These are phyloP conservation scores for Rhypophila decipiens DNA, from an alignment of 495 filamentous ascomycete species.

Conservation along the genomic window DNA sequence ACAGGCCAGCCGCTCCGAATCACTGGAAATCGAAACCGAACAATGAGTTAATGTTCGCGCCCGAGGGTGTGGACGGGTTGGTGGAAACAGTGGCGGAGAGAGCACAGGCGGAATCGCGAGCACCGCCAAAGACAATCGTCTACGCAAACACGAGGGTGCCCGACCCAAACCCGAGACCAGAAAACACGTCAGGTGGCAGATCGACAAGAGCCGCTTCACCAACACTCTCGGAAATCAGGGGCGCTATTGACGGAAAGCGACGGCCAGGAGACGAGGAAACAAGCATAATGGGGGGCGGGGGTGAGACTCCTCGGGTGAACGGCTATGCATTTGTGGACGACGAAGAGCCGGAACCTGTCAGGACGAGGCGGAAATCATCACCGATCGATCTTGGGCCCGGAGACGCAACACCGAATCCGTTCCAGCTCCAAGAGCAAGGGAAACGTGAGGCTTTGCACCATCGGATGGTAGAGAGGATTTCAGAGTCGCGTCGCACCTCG, in stretches of 20 bases:
- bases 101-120: constrained; percentile 63
- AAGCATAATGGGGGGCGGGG: constrained; percentile 50
- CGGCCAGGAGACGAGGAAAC: constrained; percentile 59
- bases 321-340: constrained; percentile 95
- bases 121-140: constrained; percentile 67
- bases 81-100: constrained; percentile 59
- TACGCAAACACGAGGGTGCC: constrained; percentile 79
- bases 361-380: constrained; percentile 11
- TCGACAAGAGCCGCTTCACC: constrained; percentile 59
- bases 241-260: constrained; percentile 75
- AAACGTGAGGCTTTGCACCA: constrained; percentile 79
- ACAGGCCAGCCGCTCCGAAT: constrained; percentile 71
- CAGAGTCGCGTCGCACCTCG: constrained; percentile 58
- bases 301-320: constrained; percentile 80
- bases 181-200: constrained; percentile 13
- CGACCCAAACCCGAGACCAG: constrained; percentile 21
- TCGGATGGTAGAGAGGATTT: constrained; percentile 82
- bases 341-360: constrained; percentile 44
- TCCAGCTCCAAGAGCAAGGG: constrained; percentile 69
- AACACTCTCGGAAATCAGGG: constrained; percentile 75
- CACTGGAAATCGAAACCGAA: constrained; percentile 66
- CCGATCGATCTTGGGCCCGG: constrained; percentile 49
- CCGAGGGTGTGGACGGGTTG: constrained; percentile 63
- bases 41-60: constrained; percentile 86
- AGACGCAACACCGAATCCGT: constrained; percentile 69